phyloP scores from a whole-genome alignment of 176 grass and related monocot species.

The Zoysia pacifica region DNA sequence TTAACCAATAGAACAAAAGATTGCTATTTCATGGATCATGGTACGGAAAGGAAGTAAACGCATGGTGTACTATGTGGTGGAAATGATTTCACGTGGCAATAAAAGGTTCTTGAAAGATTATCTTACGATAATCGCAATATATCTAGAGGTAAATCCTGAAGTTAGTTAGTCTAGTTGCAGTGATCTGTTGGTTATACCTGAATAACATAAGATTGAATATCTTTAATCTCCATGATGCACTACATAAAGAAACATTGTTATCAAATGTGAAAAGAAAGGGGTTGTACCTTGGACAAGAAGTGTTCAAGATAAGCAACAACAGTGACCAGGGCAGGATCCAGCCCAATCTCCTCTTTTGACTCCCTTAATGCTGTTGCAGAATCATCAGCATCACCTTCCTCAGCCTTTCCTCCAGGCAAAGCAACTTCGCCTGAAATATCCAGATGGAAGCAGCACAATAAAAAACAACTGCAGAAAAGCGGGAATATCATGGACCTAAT shows the following conservation, averaged over 20 bases:
- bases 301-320: conserved; percentile 59
- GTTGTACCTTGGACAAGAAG: conserved; percentile 66
- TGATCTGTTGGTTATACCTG: not conserved
- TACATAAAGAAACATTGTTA: conserved; percentile 13
- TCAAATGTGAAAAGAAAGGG: too few species aligned
- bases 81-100: not conserved
- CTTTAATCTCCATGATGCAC: not conserved
- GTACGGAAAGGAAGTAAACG: not conserved
- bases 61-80: not conserved
- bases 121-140: too few species aligned
- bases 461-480: not conserved
- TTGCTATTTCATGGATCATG: not conserved
- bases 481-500: not conserved
- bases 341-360: conserved; percentile 71
- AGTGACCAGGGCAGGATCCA: conserved; percentile 59
- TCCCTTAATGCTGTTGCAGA: conserved; percentile 64
- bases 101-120: not conserved
- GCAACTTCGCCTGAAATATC: conserved; percentile 61
- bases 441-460: conserved; percentile 19
- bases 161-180: conserved; percentile 22
- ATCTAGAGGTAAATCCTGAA: not conserved
- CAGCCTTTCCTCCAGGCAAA: conserved; percentile 72
- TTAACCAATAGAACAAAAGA: not conserved
- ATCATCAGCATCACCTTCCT: conserved; percentile 71
- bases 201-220: not conserved